phyloP scores from a whole-genome alignment of 306 rosid genomes.

The Oemleria cerasiformis region DNA sequence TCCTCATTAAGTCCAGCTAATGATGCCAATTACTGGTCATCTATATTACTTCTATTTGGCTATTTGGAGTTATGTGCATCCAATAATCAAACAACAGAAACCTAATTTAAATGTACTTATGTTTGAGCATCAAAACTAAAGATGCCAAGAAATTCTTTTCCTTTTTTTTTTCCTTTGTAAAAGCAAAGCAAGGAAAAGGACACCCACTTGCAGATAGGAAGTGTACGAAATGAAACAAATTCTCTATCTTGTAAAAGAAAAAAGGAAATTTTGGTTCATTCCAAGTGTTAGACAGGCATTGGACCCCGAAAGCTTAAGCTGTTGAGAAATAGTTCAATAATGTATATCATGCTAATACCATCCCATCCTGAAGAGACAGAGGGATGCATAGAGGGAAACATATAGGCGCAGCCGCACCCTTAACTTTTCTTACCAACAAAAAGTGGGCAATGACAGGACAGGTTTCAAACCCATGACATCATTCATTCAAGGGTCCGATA shows the following conservation, averaged over 20 bases:
- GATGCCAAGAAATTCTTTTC: background rate
- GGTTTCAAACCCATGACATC: background rate
- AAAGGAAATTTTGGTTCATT: background rate
- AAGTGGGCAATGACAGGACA: background rate
- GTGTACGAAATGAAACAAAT: background rate
- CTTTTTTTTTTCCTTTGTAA: background rate
- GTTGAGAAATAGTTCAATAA: background rate
- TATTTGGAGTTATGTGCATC: background rate
- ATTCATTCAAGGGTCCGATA: background rate
- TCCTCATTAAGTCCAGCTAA: background rate
- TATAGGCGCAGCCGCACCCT: no score
- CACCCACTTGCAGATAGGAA: background rate
- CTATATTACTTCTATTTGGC: background rate
- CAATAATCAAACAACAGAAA: background rate
- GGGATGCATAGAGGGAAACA: no score
- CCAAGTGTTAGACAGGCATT: background rate
- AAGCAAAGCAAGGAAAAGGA: constrained; percentile 6
- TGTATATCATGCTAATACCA: background rate
- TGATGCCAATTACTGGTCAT: background rate
- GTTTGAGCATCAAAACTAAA: background rate
- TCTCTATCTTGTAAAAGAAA: background rate
- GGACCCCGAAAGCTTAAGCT: background rate
- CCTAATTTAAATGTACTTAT: constrained; percentile 6
- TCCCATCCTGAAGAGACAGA: background rate
- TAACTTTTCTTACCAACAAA: background rate